A percentile compares a stretch with the other conserved stretches of the same genome.
These are phyloP conservation scores for Kregervanrija delftensis DNA, from an alignment of 805 yeast species.

Conservation along the genomic window DNA sequence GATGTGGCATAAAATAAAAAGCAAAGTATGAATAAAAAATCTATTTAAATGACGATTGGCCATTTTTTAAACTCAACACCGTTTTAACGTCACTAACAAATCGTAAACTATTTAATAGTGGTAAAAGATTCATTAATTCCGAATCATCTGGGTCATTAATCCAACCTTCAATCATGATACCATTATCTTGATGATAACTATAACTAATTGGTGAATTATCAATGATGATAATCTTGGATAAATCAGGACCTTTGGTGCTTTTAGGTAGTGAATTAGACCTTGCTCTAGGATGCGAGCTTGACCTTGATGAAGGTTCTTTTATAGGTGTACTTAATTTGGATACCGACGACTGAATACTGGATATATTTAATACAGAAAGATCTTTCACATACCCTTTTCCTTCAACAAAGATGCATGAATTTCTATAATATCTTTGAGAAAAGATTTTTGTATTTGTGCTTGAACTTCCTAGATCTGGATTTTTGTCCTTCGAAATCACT, in stretches of 20 bases:
- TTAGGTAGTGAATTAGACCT: conserved; percentile 6
- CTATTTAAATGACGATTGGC: conserved; percentile 51
- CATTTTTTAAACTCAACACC: conserved; percentile 65
- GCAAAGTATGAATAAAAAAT: no score
- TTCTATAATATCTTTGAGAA: conserved; percentile 64
- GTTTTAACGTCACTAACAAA: conserved; percentile 80
- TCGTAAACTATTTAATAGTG: conserved; percentile 69
- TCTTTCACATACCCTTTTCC: conserved; percentile 89
- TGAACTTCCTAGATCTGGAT: background rate
- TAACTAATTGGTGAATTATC: conserved; percentile 94
- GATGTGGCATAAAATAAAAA: no score
- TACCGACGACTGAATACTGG: conserved; percentile 1
- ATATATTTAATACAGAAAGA: conserved; percentile 30
- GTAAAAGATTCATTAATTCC: conserved; percentile 74
- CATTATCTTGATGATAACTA: conserved; percentile 77
- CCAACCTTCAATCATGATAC: conserved; percentile 95
- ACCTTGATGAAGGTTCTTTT: background rate
- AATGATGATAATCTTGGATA: conserved; percentile 65
- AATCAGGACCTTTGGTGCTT: conserved; percentile 35
- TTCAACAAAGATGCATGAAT: conserved; percentile 66
- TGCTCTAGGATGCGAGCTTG: conserved; percentile 8
- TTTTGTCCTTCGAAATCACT: conserved; percentile 23
- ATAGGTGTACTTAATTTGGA: background rate
- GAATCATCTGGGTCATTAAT: conserved; percentile 90
- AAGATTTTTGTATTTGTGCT: conserved; percentile 30